phyloP scores from a whole-genome alignment of 208 protist species.

The Acanthamoeba royreba region DNA sequence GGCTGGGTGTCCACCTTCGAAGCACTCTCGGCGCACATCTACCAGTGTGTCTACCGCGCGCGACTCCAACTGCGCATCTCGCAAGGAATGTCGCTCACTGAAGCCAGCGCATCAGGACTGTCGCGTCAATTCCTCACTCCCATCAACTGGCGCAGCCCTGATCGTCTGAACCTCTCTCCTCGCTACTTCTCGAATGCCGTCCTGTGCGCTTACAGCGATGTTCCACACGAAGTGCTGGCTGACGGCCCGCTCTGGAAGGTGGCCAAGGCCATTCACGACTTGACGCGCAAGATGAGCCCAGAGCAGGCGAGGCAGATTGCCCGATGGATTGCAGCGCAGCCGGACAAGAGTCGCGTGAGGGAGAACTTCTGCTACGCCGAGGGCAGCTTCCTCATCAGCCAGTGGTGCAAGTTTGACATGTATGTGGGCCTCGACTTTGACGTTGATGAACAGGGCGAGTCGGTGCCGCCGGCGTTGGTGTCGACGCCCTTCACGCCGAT shows the following conservation, averaged over 20 bases:
- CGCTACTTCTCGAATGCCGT: constrained; percentile 35
- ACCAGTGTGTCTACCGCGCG: constrained; percentile 10
- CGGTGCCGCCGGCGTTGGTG: not conserved
- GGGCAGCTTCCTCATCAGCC: constrained; percentile 22
- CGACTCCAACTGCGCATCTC: not conserved
- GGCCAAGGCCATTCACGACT: not conserved
- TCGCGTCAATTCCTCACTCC: not conserved
- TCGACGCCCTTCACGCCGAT: constrained; percentile 44
- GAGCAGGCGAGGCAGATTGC: constrained; percentile 7
- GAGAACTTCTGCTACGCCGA: not conserved
- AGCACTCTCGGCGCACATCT: constrained; percentile 19
- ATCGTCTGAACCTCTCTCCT: constrained; percentile 19
- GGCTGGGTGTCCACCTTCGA: constrained; percentile 36
- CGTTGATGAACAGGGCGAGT: not conserved
- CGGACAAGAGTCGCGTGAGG: constrained; percentile 25
- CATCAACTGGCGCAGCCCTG: constrained; percentile 34
- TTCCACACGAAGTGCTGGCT: not conserved
- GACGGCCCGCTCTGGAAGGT: not conserved
- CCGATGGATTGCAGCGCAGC: constrained; percentile 39
- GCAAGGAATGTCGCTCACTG: not conserved
- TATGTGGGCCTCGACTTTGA: constrained; percentile 13
- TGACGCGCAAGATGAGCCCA: not conserved
- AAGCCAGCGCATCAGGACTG: not conserved
- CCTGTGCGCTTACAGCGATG: not conserved
- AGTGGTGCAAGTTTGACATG: constrained; percentile 51